Evolutionary conservation across 345 rosid species (phyloP).

Genomic region (Salix exigua): DNA sequence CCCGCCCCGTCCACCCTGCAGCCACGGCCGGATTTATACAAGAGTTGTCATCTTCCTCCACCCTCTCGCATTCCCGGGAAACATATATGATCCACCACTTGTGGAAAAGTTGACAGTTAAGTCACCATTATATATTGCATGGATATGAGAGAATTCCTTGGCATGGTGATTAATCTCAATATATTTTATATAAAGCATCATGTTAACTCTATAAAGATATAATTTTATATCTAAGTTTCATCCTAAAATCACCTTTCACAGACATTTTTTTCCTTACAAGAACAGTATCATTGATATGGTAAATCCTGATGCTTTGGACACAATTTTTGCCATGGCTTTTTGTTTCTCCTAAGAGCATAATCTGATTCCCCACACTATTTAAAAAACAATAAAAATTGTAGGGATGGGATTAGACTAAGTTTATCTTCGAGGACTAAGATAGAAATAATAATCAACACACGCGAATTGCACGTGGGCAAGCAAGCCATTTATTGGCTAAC

Average conservation of each 20-base stretch:
- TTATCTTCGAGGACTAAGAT: background rate
- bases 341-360: background rate
- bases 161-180: background rate
- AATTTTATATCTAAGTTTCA: background rate
- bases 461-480: background rate
- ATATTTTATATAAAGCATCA: no score
- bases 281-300: background rate
- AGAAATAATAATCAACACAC: background rate
- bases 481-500: background rate
- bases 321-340: background rate
- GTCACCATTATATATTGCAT: no score
- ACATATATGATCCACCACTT: constrained; percentile 57
- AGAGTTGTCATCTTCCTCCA: constrained; percentile 38
- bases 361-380: background rate
- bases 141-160: background rate
- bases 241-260: background rate
- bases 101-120: no score
- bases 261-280: background rate
- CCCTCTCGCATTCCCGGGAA: constrained; percentile 62
- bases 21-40: constrained; percentile 38
- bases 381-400: background rate
- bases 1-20: constrained; percentile 19
- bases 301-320: background rate
- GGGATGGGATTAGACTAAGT: background rate
- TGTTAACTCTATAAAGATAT: no score